Conservation (phyloP, 2,329 filamentous ascomycete species). For the Stachybotrys echinatus region DNA sequence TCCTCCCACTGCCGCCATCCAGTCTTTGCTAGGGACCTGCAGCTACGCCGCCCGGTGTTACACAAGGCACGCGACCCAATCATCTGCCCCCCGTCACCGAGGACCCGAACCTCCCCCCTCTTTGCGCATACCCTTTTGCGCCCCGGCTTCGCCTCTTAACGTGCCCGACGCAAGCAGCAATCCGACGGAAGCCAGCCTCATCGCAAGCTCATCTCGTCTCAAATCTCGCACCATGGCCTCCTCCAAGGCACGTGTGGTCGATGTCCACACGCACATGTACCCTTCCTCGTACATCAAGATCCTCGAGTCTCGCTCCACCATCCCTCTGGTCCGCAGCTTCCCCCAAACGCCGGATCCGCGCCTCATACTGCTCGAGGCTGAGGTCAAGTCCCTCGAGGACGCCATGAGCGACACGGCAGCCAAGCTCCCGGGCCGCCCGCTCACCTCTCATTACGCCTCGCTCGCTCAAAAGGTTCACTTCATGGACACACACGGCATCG, state of each 20-base stretch:
- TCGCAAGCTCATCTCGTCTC: no score
- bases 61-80: no score
- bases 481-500: conserved; percentile 80
- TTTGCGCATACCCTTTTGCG: no score
- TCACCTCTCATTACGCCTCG: conserved; percentile 79
- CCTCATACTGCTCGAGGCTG: conserved; percentile 57
- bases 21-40: background rate
- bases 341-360: conserved; percentile 50
- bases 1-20: background rate
- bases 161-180: no score
- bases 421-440: conserved; percentile 68
- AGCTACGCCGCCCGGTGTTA: no score
- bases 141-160: no score
- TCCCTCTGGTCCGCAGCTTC: conserved; percentile 69
- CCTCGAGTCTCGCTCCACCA: conserved; percentile 52
- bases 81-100: no score
- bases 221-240: conserved; percentile 23
- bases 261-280: conserved; percentile 68
- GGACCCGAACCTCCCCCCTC: no score
- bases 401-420: conserved; percentile 48
- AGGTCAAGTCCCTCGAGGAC: conserved; percentile 39
- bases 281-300: conserved; percentile 58
- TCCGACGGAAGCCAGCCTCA: no score
- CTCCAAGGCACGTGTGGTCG: conserved; percentile 42
- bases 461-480: conserved; percentile 76